Base-by-base conservation (phyloP, 1,139 yeast species). In the Saccharomycopsis hybrid region DNA sequence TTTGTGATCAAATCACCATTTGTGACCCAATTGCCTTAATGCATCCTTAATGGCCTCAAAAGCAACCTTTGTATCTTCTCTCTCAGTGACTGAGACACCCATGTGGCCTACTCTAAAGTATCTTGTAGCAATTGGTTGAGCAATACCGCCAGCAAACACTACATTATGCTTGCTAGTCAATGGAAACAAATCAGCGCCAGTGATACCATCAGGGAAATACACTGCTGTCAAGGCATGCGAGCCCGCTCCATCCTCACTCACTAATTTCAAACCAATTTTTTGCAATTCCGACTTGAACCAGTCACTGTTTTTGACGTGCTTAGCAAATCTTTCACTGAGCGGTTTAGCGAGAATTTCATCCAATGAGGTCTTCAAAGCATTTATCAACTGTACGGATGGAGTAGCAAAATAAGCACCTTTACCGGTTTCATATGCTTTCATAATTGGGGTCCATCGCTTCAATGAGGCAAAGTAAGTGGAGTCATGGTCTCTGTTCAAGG, bases 101-200 rank as follows among this genome's bases (percentile, higher is more conserved):
- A 90, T 90, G 69, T 90, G 97, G 33, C 97, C 97, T 54, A 90
- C 82, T 69, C 97, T 80, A 72, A 90, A 87, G 71, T 89, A 89
- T 65, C 84, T 82, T 53, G 85, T 78, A 46, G 80, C 84, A 60
- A 88, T 80, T 27, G 81, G 87, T 67, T 81, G 83, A 70, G 86
- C 94, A 58, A 90, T 82, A 55, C 97, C 97, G 48, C 95, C 95
- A 45, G 97, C 96, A 49, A 90, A 77, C 32, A 84, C 80, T 62
- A 85, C 79, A n/a, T 90, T 86, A 61, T 80, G 78, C 40, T 68
- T 68, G 24, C 51, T 30, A 5, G 48, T 42, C 56, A 72, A 69
- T 36, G 75, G 65, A 49, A 80, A 66, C 51, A 88, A 73, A 49
- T 81, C 82, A 13, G 82, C 73, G 41, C 94, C 92, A 54, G 80